Evolutionary conservation across 768 basidiomycete species (phyloP).

Genomic region (Tulasnella sp.): DNA sequence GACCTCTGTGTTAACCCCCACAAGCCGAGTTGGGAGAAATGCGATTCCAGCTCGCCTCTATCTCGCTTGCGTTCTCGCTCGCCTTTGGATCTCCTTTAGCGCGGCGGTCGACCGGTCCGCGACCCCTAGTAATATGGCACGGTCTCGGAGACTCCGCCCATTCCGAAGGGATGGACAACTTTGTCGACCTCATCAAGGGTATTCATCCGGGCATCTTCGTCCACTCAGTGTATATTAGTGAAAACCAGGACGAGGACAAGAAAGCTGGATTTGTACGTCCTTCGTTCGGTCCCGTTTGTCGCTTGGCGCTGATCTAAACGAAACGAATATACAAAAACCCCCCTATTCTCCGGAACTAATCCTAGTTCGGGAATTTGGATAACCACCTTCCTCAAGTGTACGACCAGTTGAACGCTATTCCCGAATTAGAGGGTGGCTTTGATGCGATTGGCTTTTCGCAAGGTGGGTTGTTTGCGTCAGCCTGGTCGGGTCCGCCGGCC

Average conservation of each 20-base stretch:
- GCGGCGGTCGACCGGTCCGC: constrained; percentile 4
- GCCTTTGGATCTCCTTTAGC: constrained; percentile 4
- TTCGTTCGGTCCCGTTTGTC: not conserved
- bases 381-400: constrained; percentile 68
- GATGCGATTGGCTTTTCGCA: constrained; percentile 90
- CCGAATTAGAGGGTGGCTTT: constrained; percentile 70
- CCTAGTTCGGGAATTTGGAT: constrained; percentile 77
- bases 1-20: not conserved
- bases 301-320: not conserved
- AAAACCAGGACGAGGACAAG: constrained; percentile 64
- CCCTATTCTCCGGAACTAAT: not conserved
- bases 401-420: constrained; percentile 63
- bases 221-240: constrained; percentile 70
- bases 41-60: constrained; percentile 12
- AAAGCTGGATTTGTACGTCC: constrained; percentile 71
- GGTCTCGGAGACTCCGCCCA: constrained; percentile 78
- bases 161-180: constrained; percentile 72
- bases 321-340: not conserved
- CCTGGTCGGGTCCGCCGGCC: not conserved
- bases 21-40: not conserved
- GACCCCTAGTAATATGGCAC: constrained; percentile 78
- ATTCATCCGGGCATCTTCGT: constrained; percentile 77
- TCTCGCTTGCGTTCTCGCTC: constrained; percentile 14
- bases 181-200: constrained; percentile 59
- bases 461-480: constrained; percentile 47